Base-by-base conservation (phyloP, 2,329 filamentous ascomycete genomes). In the Arthrobotrys sinensis region DNA sequence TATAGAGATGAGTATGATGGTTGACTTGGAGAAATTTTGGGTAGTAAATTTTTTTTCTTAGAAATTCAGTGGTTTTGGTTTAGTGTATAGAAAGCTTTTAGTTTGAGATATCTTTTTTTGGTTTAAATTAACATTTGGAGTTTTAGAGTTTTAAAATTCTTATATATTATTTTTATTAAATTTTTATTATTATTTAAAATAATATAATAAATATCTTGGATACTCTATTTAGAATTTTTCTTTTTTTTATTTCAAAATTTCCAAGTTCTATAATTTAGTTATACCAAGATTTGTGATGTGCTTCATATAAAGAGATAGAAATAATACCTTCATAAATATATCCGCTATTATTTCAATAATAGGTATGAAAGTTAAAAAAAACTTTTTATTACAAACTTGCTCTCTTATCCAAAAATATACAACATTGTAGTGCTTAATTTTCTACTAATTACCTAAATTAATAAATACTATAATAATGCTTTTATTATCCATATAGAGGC, bases 381-480 rank as follows among this genome's bases (percentile, higher is more conserved):
- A 4, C 14, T 32, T 16, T 32, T 57, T 32, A 57, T 32, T 34
- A 7, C 7, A 36, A 16, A 16, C 11, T 14, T 57, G 36, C 14
- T 57, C 14, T 57, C 14, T 57, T 32, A 57, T 57, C 16, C 36
- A 57, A n/a, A 34, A 57, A 36, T 32, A 57, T 32, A n/a, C n/a
- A n/a, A 45, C 36, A 57, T 57, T 32, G 32, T 57, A 57, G 36
- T 57, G 36, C 4, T 32, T 36, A 36, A 32, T 57, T 57, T 36
- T 16, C 36, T 57, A 45, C n/a, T 45, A 45, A 45, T 45, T 45
- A 5, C 12, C 5, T 45, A n/a, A 45, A 45, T 45, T 45, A 1
- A n/a, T 45, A 45, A 45, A 45, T 45, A 45, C 5, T 45, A 45
- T 45, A 14, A 45, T 45, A 45, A 45, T 5, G n/a, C 14, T 45